These are phyloP conservation scores for Curvularia verruculosa DNA, from an alignment of 2,329 filamentous ascomycete genomes.

Conservation along the genomic window DNA sequence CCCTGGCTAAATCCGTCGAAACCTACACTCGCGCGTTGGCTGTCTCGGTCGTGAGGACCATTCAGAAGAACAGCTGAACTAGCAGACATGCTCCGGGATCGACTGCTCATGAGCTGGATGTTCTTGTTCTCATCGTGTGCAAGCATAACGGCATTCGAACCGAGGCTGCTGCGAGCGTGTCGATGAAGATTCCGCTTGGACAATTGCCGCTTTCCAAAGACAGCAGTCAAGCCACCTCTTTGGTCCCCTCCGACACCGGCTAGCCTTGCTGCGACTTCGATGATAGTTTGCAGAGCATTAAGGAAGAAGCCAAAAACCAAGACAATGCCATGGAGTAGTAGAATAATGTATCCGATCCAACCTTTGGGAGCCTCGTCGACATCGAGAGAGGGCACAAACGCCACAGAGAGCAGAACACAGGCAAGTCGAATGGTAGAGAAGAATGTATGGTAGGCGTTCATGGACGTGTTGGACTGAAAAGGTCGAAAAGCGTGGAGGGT, in stretches of 20 bases:
- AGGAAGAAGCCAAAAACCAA: conserved; percentile 91
- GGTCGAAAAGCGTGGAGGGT: conserved; percentile 89
- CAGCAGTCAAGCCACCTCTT: conserved; percentile 82
- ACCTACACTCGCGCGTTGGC: conserved; percentile 56
- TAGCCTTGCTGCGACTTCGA: conserved; percentile 84
- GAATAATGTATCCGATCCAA: conserved; percentile 93
- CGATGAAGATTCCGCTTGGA: conserved; percentile 72
- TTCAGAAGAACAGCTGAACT: conserved; percentile 68
- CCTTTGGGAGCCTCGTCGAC: conserved; percentile 81
- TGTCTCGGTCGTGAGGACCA: conserved; percentile 50
- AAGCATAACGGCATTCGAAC: conserved; percentile 83
- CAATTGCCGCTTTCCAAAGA: conserved; percentile 87
- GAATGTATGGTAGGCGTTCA: conserved; percentile 93
- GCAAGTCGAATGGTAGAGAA: conserved; percentile 80
- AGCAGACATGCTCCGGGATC: conserved; percentile 65
- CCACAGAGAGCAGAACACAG: conserved; percentile 59
- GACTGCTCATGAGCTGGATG: conserved; percentile 59
- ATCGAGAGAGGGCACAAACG: conserved; percentile 83
- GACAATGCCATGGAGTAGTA: conserved; percentile 83
- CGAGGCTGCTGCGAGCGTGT: conserved; percentile 76
- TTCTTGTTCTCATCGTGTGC: conserved; percentile 70
- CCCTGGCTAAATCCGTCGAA: conserved; percentile 61
- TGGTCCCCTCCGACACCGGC: conserved; percentile 79
- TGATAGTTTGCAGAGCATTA: conserved; percentile 85
- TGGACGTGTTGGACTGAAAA: conserved; percentile 88